Base-by-base conservation (phyloP, 2,329 filamentous ascomycete species). In the Ploettnerulaceae sp. region DNA sequence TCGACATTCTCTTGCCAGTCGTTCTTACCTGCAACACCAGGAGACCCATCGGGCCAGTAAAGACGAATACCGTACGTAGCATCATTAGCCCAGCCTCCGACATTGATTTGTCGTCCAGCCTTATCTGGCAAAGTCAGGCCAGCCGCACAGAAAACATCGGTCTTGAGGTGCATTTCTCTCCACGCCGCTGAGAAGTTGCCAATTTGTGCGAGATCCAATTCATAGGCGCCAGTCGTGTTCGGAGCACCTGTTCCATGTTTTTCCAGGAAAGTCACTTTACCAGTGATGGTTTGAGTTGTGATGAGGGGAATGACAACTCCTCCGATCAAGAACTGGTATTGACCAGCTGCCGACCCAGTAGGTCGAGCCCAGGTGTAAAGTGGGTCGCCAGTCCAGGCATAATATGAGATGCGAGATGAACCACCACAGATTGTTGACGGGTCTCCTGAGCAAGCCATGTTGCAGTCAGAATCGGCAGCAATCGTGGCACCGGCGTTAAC, bases 91-190 rank as follows among this genome's bases (percentile, higher is more conserved):
- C 82, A 85, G 12, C 82, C 80, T 37, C 82, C 81, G 35, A 84
- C 68, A 43, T 77, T 82, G 56, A 86, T 69, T 60, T 82, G 77
- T 12, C 82, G 73, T 2, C 76, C 82, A 25, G 69, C 79, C 57
- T 78, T 79, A 59, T 85, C 80, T 0, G 81, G 81, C 17, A 86
- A 70, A 1, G 76, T 79, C 3, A 84, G 61, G 15, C 77, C 75
- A 6, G 76, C 81, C 26, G 81, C 73, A 60, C 82, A 86, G 64
- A 86, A 86, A 12, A 85, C 71, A 53, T 86, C 82, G 0, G 80
- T 83, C 68, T 82, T 79, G 58, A 71, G 21, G 44, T 81, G 74
- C 73, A 84, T 77, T 7, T 73, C 66, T 26, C 78, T 69, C 77
- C 80, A 84, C 1, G 75, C 78, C 22, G 64, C 64, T 20, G 65